phyloP scores from a whole-genome alignment of 768 basidiomycete species.

The Russula sp. region DNA sequence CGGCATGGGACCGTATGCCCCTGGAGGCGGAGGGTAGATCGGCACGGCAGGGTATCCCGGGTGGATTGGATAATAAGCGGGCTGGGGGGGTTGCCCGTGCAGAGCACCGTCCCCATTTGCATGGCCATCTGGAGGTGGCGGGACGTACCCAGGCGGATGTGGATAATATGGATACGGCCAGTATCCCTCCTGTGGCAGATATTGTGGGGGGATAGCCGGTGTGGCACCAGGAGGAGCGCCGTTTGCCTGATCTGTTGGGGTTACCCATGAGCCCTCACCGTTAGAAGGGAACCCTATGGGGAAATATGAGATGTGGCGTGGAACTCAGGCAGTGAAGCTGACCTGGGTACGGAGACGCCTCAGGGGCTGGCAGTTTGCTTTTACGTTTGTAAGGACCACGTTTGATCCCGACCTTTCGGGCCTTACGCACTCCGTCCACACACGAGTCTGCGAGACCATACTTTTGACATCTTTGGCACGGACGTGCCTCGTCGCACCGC shows the following conservation, averaged over 20 bases:
- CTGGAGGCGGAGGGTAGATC: slow-evolving; percentile 27
- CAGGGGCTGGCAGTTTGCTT: slow-evolving; percentile 28
- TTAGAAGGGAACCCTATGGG: slow-evolving; percentile 19
- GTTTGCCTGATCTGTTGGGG: slow-evolving; percentile 21
- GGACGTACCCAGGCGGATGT: slow-evolving; percentile 35
- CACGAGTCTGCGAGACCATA: slow-evolving; percentile 54
- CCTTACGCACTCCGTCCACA: slow-evolving; percentile 53
- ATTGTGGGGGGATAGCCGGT: slow-evolving; percentile 27
- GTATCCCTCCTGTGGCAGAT: slow-evolving; percentile 35
- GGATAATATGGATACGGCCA: slow-evolving; percentile 40
- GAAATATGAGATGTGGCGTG: slow-evolving; percentile 4
- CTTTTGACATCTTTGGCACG: slow-evolving; percentile 57
- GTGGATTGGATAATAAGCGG: slow-evolving; percentile 34
- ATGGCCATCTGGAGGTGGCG: slow-evolving; percentile 31
- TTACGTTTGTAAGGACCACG: slow-evolving; percentile 53
- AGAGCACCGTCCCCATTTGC: slow-evolving; percentile 27
- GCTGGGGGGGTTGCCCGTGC: slow-evolving; percentile 30
- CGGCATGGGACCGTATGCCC: slow-evolving; percentile 20
- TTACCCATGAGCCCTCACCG: slow-evolving; percentile 31
- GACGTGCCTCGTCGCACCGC: slow-evolving; percentile 50
- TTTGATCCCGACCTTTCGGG: slow-evolving; percentile 54
- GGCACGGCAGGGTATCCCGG: slow-evolving; percentile 30
- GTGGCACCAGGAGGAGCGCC: slow-evolving; percentile 22
- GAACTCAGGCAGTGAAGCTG: neutral
- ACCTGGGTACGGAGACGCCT: slow-evolving; percentile 24